Base-by-base conservation (phyloP, 176 grass and related monocot species). In the Bolboschoenus planiculmis region DNA sequence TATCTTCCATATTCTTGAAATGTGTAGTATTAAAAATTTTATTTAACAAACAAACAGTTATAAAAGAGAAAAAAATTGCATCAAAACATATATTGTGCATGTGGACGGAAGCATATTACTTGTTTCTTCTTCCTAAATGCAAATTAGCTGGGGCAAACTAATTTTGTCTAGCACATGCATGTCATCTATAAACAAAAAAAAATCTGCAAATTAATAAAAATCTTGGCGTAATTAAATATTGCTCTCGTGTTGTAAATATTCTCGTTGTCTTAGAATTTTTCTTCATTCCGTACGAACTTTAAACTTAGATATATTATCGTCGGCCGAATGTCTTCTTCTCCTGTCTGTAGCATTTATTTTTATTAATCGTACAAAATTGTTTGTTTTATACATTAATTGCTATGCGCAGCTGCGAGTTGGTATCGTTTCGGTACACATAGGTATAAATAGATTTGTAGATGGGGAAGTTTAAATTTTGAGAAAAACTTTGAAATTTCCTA, bases 111-210 rank as follows among this genome's bases (percentile, higher is more conserved):
- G n/a, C 42, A 74, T 42, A 26, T 33, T 34, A 35, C 20, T 70
- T 20, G 10, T 36, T 70, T 70, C 35, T 34, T 70, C 42, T 42
- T 46, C 21, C 35, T 18, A 44, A 74, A n/a, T 74, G 68, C 20
- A 23, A 21, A 74, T 42, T 40, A 42, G 68, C 6, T 42, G 36
- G 18, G 21, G 20, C 46, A 24, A 37, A 70, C 16, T 70, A 33
- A 70, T 70, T 36, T 74, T 74, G 71, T 37, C 42, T 50, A 42
- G 21, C 43, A 77, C 72, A 77, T 51, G 40, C 72, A 77, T 24
- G 24, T 24, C 27, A 11, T 36, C 63, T 16, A 37, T 67, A 9
- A 67, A n/a, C n/a, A n/a, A n/a, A n/a, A n/a, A 50, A 55, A 35
- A 48, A n/a, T 55, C 34, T 51, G 4, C 16, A 37, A 5, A 50